phyloP scores from a whole-genome alignment of 2,329 filamentous ascomycete genomes.

The Huntiella omanensis region DNA sequence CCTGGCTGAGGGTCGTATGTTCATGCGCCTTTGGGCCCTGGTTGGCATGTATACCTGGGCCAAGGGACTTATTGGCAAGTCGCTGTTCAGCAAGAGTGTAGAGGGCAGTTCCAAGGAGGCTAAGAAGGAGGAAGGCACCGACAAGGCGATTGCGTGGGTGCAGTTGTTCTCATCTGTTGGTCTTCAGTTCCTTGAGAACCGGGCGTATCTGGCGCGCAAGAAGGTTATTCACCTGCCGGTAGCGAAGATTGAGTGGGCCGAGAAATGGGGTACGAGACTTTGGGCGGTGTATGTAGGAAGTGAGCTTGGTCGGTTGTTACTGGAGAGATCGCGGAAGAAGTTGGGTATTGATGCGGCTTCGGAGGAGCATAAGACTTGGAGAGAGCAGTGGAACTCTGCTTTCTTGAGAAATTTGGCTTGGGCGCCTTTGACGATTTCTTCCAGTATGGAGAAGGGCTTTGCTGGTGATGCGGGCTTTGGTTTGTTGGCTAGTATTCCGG shows the following conservation, averaged over 20 bases:
- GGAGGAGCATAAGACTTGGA: constrained; percentile 26
- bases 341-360: constrained; percentile 18
- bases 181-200: constrained; percentile 73
- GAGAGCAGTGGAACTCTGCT: constrained; percentile 40
- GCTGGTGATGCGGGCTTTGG: constrained; percentile 19
- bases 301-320: constrained; percentile 49
- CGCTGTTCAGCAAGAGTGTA: constrained; percentile 10
- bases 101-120: constrained; percentile 12
- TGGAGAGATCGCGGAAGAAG: constrained; percentile 25
- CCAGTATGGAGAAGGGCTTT: constrained; percentile 48
- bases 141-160: constrained; percentile 37
- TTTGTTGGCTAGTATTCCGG: constrained; percentile 20
- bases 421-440: constrained; percentile 70
- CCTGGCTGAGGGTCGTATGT: constrained; percentile 52
- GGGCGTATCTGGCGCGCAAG: constrained; percentile 56
- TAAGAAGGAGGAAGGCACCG: constrained; percentile 19
- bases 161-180: constrained; percentile 49
- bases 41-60: constrained; percentile 55
- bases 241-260: constrained; percentile 40
- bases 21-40: constrained; percentile 58
- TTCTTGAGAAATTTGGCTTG: constrained; percentile 54
- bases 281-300: constrained; percentile 65
- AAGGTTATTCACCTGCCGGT: constrained; percentile 44
- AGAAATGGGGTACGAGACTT: constrained; percentile 55
- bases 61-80: constrained; percentile 25